phyloP scores from a whole-genome alignment of 768 basidiomycete species.

The Megacollybia marginata region DNA sequence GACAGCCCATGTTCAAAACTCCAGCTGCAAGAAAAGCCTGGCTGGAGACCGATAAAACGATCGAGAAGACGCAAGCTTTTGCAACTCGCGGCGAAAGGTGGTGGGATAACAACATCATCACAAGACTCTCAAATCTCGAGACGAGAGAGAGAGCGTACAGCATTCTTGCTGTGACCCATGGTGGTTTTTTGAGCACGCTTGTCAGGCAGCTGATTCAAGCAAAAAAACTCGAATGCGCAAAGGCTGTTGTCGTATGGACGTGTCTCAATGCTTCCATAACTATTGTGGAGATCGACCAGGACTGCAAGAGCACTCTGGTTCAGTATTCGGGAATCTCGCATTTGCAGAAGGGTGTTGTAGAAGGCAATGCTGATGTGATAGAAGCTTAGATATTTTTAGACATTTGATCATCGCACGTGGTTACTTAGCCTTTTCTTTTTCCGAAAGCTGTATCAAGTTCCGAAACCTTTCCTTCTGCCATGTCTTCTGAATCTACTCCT shows the following conservation, averaged over 20 bases:
- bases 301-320: conserved; percentile 29
- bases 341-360: conserved; percentile 30
- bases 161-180: conserved; percentile 61
- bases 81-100: conserved; percentile 44
- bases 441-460: too few relatives aligned
- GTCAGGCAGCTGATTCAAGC: conserved; percentile 39
- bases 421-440: too few relatives aligned
- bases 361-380: conserved; percentile 41
- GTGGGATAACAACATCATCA: conserved; percentile 48
- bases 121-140: conserved; percentile 14
- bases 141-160: conserved; percentile 21
- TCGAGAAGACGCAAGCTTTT: conserved; percentile 36
- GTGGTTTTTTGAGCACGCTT: conserved; percentile 52
- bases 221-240: conserved; percentile 26
- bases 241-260: conserved; percentile 24
- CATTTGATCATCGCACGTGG: too few relatives aligned
- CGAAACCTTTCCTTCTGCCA: too few relatives aligned
- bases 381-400: too few relatives aligned
- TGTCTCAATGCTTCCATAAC: conserved; percentile 54
- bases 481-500: neutral
- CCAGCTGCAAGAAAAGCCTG: conserved; percentile 8
- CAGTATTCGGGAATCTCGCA: conserved; percentile 53
- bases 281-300: conserved; percentile 42
- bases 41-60: conserved; percentile 20
- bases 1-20: conserved; percentile 18